Percentiles rank a stretch among this genome's conserved stretches.
These are phyloP conservation scores for Vitis rotundifolia DNA, from an alignment of 164 flowering plant species.

Conservation along the genomic window DNA sequence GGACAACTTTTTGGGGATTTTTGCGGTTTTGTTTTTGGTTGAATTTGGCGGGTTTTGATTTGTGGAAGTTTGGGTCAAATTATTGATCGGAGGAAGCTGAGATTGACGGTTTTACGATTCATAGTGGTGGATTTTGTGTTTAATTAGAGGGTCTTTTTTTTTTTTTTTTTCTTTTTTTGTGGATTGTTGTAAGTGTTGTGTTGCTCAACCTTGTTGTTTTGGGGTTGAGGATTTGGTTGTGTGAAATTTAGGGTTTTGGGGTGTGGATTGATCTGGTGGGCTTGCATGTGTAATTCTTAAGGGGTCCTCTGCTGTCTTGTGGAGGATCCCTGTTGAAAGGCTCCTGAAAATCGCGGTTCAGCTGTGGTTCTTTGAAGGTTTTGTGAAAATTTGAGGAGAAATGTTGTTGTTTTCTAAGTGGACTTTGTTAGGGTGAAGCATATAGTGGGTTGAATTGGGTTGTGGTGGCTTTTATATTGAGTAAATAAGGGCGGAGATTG, in stretches of 20 bases:
- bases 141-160: background rate
- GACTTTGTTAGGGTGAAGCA: slow-evolving; percentile 6
- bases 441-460: slow-evolving; percentile 12
- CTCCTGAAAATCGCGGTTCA: slow-evolving; percentile 2
- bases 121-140: background rate
- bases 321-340: slow-evolving; percentile 55
- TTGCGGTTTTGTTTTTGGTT: background rate
- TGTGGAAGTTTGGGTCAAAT: background rate
- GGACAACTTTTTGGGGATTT: background rate
- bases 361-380: background rate
- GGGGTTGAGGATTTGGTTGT: background rate
- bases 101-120: background rate
- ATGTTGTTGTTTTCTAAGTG: background rate
- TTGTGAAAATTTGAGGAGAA: slow-evolving; percentile 9
- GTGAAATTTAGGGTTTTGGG: background rate
- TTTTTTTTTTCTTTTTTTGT: too few relatives aligned
- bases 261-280: slow-evolving; percentile 25
- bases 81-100: background rate
- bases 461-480: slow-evolving; percentile 1
- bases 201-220: background rate
- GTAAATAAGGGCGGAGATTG: slow-evolving; percentile 4
- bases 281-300: slow-evolving; percentile 37
- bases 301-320: slow-evolving; percentile 59
- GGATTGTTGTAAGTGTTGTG: background rate
- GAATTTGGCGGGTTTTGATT: background rate